Percentiles rank a stretch among this genome's conserved stretches.
These are phyloP conservation scores for Nakazawaea pomicola DNA, from an alignment of 805 yeast genomes.

Conservation along the genomic window DNA sequence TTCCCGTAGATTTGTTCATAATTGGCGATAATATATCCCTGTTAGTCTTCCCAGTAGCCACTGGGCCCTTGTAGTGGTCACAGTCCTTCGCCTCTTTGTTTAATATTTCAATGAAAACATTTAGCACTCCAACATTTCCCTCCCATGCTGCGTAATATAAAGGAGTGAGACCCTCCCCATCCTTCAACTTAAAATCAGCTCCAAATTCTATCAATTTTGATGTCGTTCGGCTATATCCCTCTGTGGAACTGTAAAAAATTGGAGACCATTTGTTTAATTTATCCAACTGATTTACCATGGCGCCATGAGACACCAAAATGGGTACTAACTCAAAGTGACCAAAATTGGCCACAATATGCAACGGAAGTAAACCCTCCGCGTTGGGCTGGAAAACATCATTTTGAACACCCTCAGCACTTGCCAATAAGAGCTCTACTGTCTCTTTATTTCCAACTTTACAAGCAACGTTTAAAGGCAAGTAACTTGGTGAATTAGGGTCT, in stretches of 20 bases:
- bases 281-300: constrained; percentile 73
- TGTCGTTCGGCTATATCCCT: constrained; percentile 73
- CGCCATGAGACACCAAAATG: constrained; percentile 64
- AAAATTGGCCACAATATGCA: constrained; percentile 83
- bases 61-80: neutral
- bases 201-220: constrained; percentile 65
- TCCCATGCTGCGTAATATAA: constrained; percentile 90
- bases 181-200: constrained; percentile 63
- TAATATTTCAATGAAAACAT: constrained; percentile 49
- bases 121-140: constrained; percentile 81
- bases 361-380: constrained; percentile 84
- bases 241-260: constrained; percentile 81
- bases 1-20: neutral
- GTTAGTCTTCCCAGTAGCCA: neutral
- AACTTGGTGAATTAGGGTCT: constrained; percentile 52
- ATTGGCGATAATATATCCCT: neutral
- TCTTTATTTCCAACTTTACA: constrained; percentile 78
- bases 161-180: constrained; percentile 78
- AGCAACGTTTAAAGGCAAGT: constrained; percentile 78
- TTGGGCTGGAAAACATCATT: constrained; percentile 49
- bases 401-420: constrained; percentile 27
- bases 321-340: constrained; percentile 72
- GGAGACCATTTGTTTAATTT: constrained; percentile 93
- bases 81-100: constrained; percentile 12
- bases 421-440: constrained; percentile 60